Base-by-base conservation (phyloP, 805 yeast species). In the Starmerella apicola region DNA sequence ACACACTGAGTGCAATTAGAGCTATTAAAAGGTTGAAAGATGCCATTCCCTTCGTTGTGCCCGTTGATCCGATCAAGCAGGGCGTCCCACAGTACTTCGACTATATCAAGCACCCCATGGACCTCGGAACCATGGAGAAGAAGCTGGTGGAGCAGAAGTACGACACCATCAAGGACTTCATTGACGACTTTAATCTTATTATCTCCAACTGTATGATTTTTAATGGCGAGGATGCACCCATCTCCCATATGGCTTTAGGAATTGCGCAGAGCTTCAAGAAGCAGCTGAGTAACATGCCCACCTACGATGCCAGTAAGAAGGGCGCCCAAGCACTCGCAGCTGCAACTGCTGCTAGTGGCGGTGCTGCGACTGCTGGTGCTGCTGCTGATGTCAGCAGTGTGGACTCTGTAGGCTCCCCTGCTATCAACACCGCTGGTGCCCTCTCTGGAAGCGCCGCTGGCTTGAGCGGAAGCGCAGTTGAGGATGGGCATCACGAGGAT, bases 31-130 rank as follows among this genome's bases (percentile, higher is more conserved):
- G 97, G 46, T 70, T 88, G 54, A 83, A 85, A 60, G 98, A 91
- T 62, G 94, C 97, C 1, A 74, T 68, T 13, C 97, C 97, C 2
- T 91, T 91, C 56, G 56, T 83, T 33, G 73, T 67, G 37, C 98
- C 98, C 0, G 98, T 91, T 17, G 97, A 91, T 58, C 81, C 73
- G 3, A 78, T 80, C 36, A 84, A 82, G 56, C 72, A 84, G 45
- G 84, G 86, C 54, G 81, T 91, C 41, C 98, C 98, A 3, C 75
- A 81, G 48, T 91, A 91, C 59, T 83, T 78, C 59, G 85, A 84
- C 52, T 76, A 73, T 54, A 76, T 91, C 53, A 69, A 72, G 48
- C 68, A 78, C 53, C 98, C 98, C 29, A 91, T 91, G 96, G 97
- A 88, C 59, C 65, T 91, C 25, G 72, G 86, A 3, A 84, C 96